Evolutionary conservation across 768 basidiomycete genomes (phyloP).

Genomic region (Neoboletus magnificus): DNA sequence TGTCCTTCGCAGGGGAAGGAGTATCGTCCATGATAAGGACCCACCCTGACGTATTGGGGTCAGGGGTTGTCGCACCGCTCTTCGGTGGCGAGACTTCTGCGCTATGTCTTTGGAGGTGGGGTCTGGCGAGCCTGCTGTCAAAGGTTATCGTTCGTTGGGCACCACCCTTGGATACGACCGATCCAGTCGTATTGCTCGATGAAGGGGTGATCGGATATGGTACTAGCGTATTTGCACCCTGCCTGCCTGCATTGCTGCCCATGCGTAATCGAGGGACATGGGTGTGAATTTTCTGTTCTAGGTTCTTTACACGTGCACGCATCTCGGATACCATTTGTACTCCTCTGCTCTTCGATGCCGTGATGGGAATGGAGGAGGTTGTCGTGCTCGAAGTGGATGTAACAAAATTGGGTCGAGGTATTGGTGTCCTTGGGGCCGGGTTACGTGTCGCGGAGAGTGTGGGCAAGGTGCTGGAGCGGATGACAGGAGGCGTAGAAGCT

Average conservation of each 20-base stretch:
- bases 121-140: slow-evolving; percentile 23
- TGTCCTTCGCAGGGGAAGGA: slow-evolving; percentile 61
- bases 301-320: slow-evolving; percentile 76
- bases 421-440: slow-evolving; percentile 42
- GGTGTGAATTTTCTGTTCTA: slow-evolving; percentile 86
- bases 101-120: slow-evolving; percentile 40
- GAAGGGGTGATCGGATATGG: slow-evolving; percentile 33
- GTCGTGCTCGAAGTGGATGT: slow-evolving; percentile 40
- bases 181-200: slow-evolving; percentile 38
- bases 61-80: slow-evolving; percentile 37
- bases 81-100: slow-evolving; percentile 44
- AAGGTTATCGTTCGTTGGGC: slow-evolving; percentile 15
- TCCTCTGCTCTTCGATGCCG: slow-evolving; percentile 69
- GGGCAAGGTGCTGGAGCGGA: slow-evolving; percentile 58
- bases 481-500: slow-evolving; percentile 46
- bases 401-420: slow-evolving; percentile 35
- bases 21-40: slow-evolving; percentile 89
- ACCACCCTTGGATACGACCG: slow-evolving; percentile 22
- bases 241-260: slow-evolving; percentile 66
- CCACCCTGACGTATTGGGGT: slow-evolving; percentile 73
- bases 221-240: slow-evolving; percentile 39
- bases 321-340: slow-evolving; percentile 93
- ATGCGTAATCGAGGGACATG: slow-evolving; percentile 82
- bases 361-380: slow-evolving; percentile 33
- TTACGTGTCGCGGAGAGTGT: slow-evolving; percentile 48